A percentile compares a stretch with the other conserved stretches of the same genome.
Conservation (phyloP, 768 basidiomycete species). For the Naematelia encephala region DNA sequence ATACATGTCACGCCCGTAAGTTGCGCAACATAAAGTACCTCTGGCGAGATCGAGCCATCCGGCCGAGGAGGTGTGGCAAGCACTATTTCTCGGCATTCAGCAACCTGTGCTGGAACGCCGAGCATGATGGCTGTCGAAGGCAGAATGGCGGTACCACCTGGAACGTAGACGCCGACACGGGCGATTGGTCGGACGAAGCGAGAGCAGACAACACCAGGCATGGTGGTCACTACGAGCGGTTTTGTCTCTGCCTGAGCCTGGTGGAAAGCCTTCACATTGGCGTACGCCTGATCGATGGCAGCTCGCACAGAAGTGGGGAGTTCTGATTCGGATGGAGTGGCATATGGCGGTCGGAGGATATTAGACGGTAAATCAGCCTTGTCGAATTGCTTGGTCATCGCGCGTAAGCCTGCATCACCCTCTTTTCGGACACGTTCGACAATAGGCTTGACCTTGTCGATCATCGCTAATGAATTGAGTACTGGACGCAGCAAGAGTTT, state of each 20-base stretch:
- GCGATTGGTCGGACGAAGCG: conserved; percentile 93
- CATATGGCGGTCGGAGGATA: conserved; percentile 74
- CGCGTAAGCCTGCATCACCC: conserved; percentile 81
- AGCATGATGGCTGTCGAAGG: conserved; percentile 98
- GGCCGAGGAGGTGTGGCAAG: conserved; percentile 92
- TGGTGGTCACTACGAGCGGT: conserved; percentile 82
- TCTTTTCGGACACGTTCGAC: conserved; percentile 76
- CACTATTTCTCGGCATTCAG: conserved; percentile 85
- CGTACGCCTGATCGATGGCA: conserved; percentile 86
- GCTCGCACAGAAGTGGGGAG: conserved; percentile 58
- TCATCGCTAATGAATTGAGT: conserved; percentile 80
- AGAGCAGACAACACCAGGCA: conserved; percentile 95
- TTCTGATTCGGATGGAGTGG: conserved; percentile 56
- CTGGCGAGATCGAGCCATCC: conserved; percentile 90
- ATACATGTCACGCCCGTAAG: conserved; percentile 86
- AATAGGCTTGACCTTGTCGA: conserved; percentile 88
- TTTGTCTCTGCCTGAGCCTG: conserved; percentile 73
- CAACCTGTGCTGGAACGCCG: conserved; percentile 95
- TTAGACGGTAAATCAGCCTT: conserved; percentile 68
- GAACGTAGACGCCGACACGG: conserved; percentile 93
- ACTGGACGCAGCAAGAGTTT: conserved; percentile 82
- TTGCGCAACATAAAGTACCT: conserved; percentile 94
- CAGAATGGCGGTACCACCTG: conserved; percentile 92
- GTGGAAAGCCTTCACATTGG: conserved; percentile 88
- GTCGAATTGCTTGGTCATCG: conserved; percentile 91